Evolutionary conservation across 2,329 filamentous ascomycete species (phyloP), one percentile per base, ranked within the genome.

Genomic region (Pestalotiopsis sp.): DNA sequence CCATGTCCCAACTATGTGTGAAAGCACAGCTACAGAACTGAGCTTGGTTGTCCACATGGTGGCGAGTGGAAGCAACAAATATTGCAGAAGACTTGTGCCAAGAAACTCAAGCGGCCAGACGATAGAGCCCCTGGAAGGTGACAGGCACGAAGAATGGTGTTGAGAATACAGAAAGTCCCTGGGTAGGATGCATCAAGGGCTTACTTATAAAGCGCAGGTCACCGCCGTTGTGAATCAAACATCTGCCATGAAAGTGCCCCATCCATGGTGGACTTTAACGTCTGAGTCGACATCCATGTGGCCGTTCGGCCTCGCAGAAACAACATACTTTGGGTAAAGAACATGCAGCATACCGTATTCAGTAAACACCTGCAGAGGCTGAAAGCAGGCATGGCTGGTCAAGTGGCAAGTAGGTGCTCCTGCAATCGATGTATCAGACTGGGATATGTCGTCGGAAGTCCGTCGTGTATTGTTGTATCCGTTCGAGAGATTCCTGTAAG

Each of bases 1-100:
- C 66, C 68, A 67, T 11, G 74, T 78, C 73, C 63, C 77, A 66
- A 67, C 75, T 66, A 66, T 73, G 63, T 69, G 69, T 49, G 66
- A 36, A 41, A 76, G 27, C 38, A 58, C 52, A 31, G 73, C 25
- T 13, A 75, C 57, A 23, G 68, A 64, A 27, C 62, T 31, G 45
- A 72, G 56, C 31, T 13, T 56, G 27, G 41, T 20, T 57, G 17
- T 66, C 17, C 31, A 58, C 63, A 66, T 66, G 49, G 9, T 23
- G 14, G 20, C 12, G 14, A 36, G n/a, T 56, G 13, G 36, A 56
- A 25, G 31, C 4, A 20, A 23, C 36, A 12, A 11, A 31, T 7
- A 12, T 20, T 57, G 25, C 12, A 14, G 17, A 39, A 20, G 27
- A 57, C 5, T 20, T 7, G 17, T 38, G 36, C 39, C 49, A 36